phyloP scores from a whole-genome alignment of 2,329 filamentous ascomycete genomes.

The Chrysoporthe puriensis region DNA sequence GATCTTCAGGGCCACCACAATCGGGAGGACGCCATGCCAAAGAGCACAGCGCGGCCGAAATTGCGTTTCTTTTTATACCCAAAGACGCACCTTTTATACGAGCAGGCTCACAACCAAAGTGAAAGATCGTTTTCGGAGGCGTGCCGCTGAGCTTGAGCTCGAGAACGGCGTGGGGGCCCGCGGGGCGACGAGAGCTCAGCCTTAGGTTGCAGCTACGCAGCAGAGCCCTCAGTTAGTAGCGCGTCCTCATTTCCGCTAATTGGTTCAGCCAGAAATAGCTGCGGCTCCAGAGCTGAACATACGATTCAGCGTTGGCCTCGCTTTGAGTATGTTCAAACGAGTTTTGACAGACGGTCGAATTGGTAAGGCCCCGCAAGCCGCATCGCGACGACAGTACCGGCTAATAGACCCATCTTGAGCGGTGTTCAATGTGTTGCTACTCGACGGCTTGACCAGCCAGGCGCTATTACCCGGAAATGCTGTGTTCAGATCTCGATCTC shows the following conservation, averaged over 20 bases:
- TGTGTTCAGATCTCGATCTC: not conserved
- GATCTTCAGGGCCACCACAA: not conserved
- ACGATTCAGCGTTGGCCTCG: too few relatives aligned
- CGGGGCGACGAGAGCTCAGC: not conserved
- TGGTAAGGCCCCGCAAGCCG: not conserved
- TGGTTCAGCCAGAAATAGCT: constrained; percentile 7
- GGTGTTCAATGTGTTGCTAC: not conserved
- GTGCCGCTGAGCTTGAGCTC: not conserved
- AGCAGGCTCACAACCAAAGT: not conserved
- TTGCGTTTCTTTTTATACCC: constrained; percentile 5
- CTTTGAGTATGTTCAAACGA: not conserved
- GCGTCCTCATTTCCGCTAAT: not conserved
- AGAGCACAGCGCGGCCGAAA: not conserved
- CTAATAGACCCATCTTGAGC: not conserved
- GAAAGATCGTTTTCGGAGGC: not conserved
- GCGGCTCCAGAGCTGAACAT: not conserved
- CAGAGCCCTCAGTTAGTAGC: not conserved
- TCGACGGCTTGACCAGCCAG: not conserved
- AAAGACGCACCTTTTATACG: not conserved
- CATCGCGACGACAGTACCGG: not conserved
- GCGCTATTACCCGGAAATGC: not conserved
- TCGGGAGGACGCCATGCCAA: not conserved
- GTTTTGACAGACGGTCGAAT: not conserved
- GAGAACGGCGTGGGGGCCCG: not conserved
- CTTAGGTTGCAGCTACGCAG: not conserved